A percentile compares a stretch with the other conserved stretches of the same genome.
Evolutionary conservation across 2,329 filamentous ascomycete species (phyloP).

Genomic region (Colletotrichum liriopes): DNA sequence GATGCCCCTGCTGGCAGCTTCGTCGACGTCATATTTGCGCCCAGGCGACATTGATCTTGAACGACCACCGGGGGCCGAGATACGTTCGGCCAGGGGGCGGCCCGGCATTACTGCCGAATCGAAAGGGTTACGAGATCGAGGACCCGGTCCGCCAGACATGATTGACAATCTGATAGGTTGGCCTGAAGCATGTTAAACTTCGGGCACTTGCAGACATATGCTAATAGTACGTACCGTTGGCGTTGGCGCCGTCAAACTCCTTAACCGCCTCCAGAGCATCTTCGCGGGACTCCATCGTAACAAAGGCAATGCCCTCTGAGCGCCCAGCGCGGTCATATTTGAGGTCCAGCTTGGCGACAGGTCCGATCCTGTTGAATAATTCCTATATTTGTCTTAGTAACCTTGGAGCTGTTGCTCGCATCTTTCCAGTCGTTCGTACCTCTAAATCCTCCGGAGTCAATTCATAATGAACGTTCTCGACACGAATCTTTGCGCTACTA

Average conservation of each 20-base stretch:
- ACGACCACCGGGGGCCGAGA: slow-evolving; percentile 69
- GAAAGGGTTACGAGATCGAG: slow-evolving; percentile 67
- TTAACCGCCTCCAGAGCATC: slow-evolving; percentile 83
- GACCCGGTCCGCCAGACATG: slow-evolving; percentile 66
- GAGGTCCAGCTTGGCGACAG: slow-evolving; percentile 77
- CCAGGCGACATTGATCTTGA: slow-evolving; percentile 75
- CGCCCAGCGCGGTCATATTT: slow-evolving; percentile 91
- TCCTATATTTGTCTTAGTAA: slow-evolving; percentile 68
- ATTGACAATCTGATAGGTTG: slow-evolving; percentile 85
- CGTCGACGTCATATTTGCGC: slow-evolving; percentile 65
- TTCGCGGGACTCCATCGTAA: slow-evolving; percentile 80
- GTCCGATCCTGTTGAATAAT: slow-evolving; percentile 85
- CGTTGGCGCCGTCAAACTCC: slow-evolving; percentile 92
- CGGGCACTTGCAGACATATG: not conserved
- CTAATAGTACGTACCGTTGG: slow-evolving; percentile 72
- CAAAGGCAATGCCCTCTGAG: slow-evolving; percentile 87
- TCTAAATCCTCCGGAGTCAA: slow-evolving; percentile 87
- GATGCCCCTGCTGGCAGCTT: slow-evolving; percentile 76
- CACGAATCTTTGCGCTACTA: slow-evolving; percentile 79
- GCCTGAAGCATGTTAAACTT: slow-evolving; percentile 59
- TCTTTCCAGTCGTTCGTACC: slow-evolving; percentile 62
- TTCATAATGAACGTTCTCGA: slow-evolving; percentile 95
- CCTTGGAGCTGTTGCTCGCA: no score
- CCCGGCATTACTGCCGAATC: slow-evolving; percentile 70
- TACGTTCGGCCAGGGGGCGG: slow-evolving; percentile 73